These are phyloP conservation scores for Backusella westeae DNA, from an alignment of 192 early-diverging fungal species.

Conservation along the genomic window DNA sequence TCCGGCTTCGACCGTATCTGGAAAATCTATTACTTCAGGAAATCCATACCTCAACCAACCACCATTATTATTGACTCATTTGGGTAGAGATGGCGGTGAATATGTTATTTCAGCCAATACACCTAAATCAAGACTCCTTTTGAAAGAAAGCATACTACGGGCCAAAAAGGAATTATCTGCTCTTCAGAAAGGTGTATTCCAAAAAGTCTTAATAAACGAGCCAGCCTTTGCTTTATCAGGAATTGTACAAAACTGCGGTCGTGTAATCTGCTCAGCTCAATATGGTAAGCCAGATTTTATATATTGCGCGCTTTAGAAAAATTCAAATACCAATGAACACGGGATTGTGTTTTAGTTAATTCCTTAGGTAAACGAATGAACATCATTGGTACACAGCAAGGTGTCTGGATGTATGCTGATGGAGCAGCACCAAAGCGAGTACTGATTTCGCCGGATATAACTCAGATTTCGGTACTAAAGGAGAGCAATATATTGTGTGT, in stretches of 20 bases:
- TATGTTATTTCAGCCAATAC: conserved; percentile 62
- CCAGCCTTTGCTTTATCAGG: conserved; percentile 32
- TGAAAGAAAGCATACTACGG: conserved; percentile 75
- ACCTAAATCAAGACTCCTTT: conserved; percentile 44
- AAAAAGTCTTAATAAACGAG: conserved; percentile 44
- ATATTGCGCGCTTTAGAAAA: not conserved
- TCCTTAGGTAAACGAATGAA: conserved; percentile 52
- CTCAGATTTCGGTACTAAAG: not conserved
- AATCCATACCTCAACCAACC: conserved; percentile 46
- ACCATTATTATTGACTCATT: conserved; percentile 38
- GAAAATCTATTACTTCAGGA: not conserved
- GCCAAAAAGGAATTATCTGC: conserved; percentile 40
- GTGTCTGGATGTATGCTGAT: conserved; percentile 56
- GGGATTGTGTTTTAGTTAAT: conserved; percentile 3
- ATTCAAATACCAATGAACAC: not conserved
- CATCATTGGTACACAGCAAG: conserved; percentile 78
- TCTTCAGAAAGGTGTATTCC: conserved; percentile 40
- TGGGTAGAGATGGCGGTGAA: conserved; percentile 69
- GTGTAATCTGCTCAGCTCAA: conserved; percentile 51
- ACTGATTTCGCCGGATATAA: conserved; percentile 24
- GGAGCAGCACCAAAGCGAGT: conserved; percentile 42
- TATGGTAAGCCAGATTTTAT: conserved; percentile 37
- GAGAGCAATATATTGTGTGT: not conserved
- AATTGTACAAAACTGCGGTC: conserved; percentile 41
- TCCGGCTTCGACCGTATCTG: not conserved